Evolutionary conservation across 148 eudicot species (phyloP), one percentile per base, ranked within the genome.

Genomic region (Oxyria digyna): DNA sequence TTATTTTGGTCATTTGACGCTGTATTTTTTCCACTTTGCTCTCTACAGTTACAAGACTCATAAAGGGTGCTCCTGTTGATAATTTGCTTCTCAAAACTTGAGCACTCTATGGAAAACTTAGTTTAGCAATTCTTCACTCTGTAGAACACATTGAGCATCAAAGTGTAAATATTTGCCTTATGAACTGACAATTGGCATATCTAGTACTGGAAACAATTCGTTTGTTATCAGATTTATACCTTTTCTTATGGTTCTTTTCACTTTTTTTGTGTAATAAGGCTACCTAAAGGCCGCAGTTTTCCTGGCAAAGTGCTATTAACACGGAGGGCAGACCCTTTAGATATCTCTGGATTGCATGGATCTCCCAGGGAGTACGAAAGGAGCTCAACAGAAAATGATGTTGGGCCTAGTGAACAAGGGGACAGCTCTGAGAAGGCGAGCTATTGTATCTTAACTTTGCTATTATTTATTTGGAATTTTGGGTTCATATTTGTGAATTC

Each of bases 231-330:
- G 37, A 29, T 27, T 62, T 35, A 49, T 59, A 26, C 32, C 71
- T 76, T 69, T 49, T 78, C 65, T 67, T 59, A 14, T 14, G 20
- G 12, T 59, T 14, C 65, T 31, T 59, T 59, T 15, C 65, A 59
- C 37, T 1, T 59, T 8, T 29, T 27, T 17, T 6, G n/a, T 59
- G 65, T 59, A 59, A 59, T 59, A 59, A 94, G 99, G 91, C 73
- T 88, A 71, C 92, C 88, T 64, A 94, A 90, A 79, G 99, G 99
- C 49, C 96, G 96, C 64, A 94, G 86, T 75, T 90, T 90, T 46
- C 99, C 99, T 55, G 99, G 99, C n/a, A 90, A 90, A 80, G 88
- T 94, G 37, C 77, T 91, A 74, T 74, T 91, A 72, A 91, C 91
- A 27, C 88, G 96, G 71, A 82, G 85, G 27, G 48, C 97, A 49